phyloP scores from a whole-genome alignment of 805 yeast species.

The Starmerella vitae region DNA sequence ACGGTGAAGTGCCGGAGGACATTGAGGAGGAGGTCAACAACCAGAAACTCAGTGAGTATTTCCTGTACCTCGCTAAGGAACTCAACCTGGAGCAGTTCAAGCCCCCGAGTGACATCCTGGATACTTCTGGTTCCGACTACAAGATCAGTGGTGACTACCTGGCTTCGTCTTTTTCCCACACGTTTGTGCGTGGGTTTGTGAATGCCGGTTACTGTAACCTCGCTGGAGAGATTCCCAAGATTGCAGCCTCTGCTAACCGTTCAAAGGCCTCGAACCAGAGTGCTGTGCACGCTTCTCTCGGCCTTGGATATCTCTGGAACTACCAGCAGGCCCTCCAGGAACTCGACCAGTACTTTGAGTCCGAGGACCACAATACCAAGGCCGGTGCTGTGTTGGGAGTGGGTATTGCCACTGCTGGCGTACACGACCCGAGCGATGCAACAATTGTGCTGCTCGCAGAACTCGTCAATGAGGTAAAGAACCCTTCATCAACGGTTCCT shows the following conservation, averaged over 20 bases:
- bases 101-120: conserved; percentile 89
- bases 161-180: conserved; percentile 83
- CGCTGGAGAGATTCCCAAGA: conserved; percentile 51
- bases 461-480: conserved; percentile 45
- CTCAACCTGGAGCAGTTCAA: conserved; percentile 79
- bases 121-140: conserved; percentile 48
- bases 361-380: conserved; percentile 59
- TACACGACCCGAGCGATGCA: conserved; percentile 91
- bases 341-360: conserved; percentile 76
- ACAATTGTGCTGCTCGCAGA: conserved; percentile 74
- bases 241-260: conserved; percentile 10
- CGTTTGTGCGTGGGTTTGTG: conserved; percentile 85
- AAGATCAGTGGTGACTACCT: conserved; percentile 50
- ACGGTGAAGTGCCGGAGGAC: conserved; percentile 25
- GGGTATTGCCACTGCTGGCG: conserved; percentile 83
- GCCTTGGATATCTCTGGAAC: conserved; percentile 86
- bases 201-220: conserved; percentile 80
- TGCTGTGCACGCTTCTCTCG: conserved; percentile 90
- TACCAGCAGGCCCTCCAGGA: conserved; percentile 75
- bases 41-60: conserved; percentile 63
- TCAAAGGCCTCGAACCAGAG: conserved; percentile 32
- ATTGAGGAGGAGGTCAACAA: conserved; percentile 81
- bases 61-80: conserved; percentile 67
- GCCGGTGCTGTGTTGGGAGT: conserved; percentile 96
- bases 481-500: conserved; percentile 19